These are phyloP conservation scores for Sporisorium iseilematis-ciliati DNA, from an alignment of 1,284 basidiomycete species.

Conservation along the genomic window DNA sequence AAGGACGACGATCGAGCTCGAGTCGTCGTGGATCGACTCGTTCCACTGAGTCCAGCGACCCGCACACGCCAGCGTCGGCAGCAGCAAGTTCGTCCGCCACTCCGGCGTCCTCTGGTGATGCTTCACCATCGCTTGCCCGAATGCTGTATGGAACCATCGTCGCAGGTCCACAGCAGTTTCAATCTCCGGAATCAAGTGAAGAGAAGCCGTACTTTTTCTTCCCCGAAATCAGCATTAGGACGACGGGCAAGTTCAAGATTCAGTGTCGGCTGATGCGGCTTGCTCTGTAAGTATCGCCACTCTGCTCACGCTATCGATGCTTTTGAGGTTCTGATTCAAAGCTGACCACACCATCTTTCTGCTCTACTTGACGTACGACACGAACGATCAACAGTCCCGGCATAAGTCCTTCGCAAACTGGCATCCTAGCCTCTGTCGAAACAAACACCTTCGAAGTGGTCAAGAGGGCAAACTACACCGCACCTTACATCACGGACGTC, in stretches of 20 bases:
- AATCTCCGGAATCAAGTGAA: conserved; percentile 6
- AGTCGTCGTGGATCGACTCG: conserved; percentile 10
- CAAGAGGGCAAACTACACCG: conserved; percentile 27
- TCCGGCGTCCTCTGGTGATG: neutral
- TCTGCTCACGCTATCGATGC: neutral
- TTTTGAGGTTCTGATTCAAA: neutral
- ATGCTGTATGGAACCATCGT: conserved; percentile 61
- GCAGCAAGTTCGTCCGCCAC: neutral
- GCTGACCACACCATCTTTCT: neutral
- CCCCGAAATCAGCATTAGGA: conserved; percentile 55
- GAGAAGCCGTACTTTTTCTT: conserved; percentile 52
- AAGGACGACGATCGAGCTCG: conserved; percentile 23
- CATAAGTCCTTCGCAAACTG: conserved; percentile 1
- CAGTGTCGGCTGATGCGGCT: conserved; percentile 46
- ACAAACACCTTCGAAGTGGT: conserved; percentile 51
- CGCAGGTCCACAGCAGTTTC: conserved; percentile 35
- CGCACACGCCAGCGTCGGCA: neutral
- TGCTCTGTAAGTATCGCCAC: conserved; percentile 36
- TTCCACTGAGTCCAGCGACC: conserved; percentile 9
- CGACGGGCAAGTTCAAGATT: conserved; percentile 49
- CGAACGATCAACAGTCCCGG: conserved; percentile 22
- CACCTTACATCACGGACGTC: conserved; percentile 54
- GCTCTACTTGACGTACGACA: neutral
- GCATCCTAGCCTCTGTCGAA: conserved; percentile 25
- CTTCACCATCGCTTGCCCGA: conserved; percentile 13